Base-by-base conservation (phyloP, 23 red algal genomes). In the Gracilariopsis chorda region DNA sequence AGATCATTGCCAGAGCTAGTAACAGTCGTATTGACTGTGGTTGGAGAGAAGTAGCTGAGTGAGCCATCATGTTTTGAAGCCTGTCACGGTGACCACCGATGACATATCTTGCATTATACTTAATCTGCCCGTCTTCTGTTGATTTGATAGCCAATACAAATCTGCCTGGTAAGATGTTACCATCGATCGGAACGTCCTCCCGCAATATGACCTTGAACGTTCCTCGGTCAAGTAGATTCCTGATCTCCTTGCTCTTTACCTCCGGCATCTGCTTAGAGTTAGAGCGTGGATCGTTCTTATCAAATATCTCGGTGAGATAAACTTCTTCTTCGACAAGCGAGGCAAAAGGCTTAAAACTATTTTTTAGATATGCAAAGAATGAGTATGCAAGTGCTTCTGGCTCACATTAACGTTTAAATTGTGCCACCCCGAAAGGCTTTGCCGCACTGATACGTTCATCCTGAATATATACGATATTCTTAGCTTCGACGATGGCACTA, bases 141-240 rank as follows among this genome's bases (percentile, higher is more conserved):
- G 69, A 76, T 40, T 76, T 76, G 7, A 76, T 76, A 46, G 69
- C 69, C 9, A 76, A 36, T 10, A 76, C 0, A 76, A 76, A 76
- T 37, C 69, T 37, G 24, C 69, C 69, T 42, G 1, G 69, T 23
- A 76, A 42, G 33, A 76, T 11, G 0, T 76, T 76, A 37, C 28
- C 40, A 39, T 46, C 40, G 21, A 23, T 0, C 42, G 69, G 69
- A 76, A 76, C 19, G 42, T 76, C 69, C 42, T 76, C 69, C 14
- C 16, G 14, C 49, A 55, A n/a, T n/a, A 55, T n/a, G n/a, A n/a
- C 49, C n/a, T 14, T 16, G 30, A 76, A 76, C 1, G 69, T 76
- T 9, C 12, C 24, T 76, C 69, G 32, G 32, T 48, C 12, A 45
- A 48, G 39, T 8, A 1, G 12, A 46, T 76, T 19, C 10, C 24